Evolutionary conservation across 2,329 filamentous ascomycete species (phyloP), one percentile per base, ranked within the genome.

Genomic region (Esteya vermicola): DNA sequence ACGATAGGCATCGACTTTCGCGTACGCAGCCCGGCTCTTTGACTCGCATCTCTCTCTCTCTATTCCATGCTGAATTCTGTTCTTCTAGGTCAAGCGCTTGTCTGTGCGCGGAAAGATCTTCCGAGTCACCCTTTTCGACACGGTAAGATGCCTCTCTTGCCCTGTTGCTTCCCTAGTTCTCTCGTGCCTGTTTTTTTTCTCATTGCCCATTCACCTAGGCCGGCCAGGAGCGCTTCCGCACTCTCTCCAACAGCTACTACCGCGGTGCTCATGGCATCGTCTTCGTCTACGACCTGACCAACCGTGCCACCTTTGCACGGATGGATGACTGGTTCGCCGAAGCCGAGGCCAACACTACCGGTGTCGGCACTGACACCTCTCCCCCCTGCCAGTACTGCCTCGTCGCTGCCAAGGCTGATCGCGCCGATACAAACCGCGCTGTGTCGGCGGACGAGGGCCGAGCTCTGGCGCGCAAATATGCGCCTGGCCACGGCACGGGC

Each of bases 1-100:
- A 73, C 70, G 3, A 72, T 73, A 46, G 70, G 69, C 23, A 68
- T 73, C 44, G 70, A 74, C 49, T 72, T 69, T 54, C 69, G 70
- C 55, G 68, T 71, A 40, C 43, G 53, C 35, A 33, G 36, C 21
- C 6, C 38, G 33, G 30, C 16, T 36, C 21, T 33, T 13, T n/a
- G n/a, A n/a, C n/a, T n/a, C n/a, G n/a, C n/a, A n/a, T 18, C 16
- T 34, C 4, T 28, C 36, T 23, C 9, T 18, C 3, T 34, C 18
- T 22, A n/a, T 20, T 18, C 12, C 25, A 9, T 6, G 14, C 16
- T n/a, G 12, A 18, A 22, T 19, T 16, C 27, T 21, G 13, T 9
- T 23, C 25, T 13, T 10, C 7, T 22, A 71, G 67, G 60, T 64
- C 48, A 73, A 73, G 49, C 71, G 62, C 37, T 56, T 73, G 28